Evolutionary conservation across 78 protist species (phyloP), one percentile per base, ranked within the genome.

Genomic region (Capsaspora owczarzaki): DNA sequence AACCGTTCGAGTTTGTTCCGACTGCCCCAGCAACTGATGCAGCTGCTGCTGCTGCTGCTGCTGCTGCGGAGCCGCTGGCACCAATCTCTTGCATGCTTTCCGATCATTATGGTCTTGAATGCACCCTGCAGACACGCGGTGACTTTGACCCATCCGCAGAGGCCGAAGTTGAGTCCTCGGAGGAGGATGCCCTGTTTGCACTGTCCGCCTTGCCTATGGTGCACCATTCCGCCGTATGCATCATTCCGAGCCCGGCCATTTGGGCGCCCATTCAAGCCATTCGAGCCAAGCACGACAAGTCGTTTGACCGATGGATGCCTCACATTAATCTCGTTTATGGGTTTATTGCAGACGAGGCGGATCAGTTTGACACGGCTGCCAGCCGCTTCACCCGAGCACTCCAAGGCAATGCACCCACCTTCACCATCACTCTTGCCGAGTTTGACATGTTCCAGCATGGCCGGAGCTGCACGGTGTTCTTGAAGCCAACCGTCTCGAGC

Each of bases 221-320:
- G n/a, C n/a, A n/a, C n/a, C n/a, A n/a, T n/a, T n/a, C n/a, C n/a
- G 79, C 79, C 27, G 31, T 74, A 1, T 20, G 27, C 38, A 25
- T 74, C 25, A 16, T 42, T 38, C 79, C 79, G 19, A 60, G 63
- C 27, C 63, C 10, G 29, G 79, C 16, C 1, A 4, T 46, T 60
- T 74, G 79, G 79, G 61, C 29, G 2, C 43, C 79, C 68, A 74
- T 74, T 47, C 79, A 74, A 27, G 61, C 68, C 40, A 74, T 74
- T 29, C 79, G 79, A 2, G 2, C 31, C 16, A n/a, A 23, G 38
- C 61, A 49, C 19, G 79, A 74, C 61, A 38, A 38, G 40, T 8
- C 49, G 25, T 74, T 19, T 22, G 79, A 6, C 8, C 31, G 79
- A 23, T 74, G 79, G 79, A 1, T 49, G 60, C 79, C 79, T 16